Evolutionary conservation across 2,329 filamentous ascomycete species (phyloP), one percentile per base, ranked within the genome.

Genomic region (Claviceps sp.): DNA sequence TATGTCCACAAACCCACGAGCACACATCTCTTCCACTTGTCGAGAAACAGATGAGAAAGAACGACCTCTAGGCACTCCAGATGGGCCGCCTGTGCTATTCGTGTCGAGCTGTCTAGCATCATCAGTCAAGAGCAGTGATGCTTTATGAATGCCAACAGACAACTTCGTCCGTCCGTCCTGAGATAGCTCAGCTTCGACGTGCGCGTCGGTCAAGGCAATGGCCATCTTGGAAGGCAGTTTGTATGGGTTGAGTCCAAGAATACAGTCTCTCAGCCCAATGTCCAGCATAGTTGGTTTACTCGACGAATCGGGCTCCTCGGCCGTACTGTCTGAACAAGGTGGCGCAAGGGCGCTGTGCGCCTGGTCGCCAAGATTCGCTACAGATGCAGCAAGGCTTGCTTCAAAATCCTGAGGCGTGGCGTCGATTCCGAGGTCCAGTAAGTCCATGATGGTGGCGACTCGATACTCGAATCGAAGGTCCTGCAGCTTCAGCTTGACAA

Each of bases 391-490:
- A 54, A 96, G 77, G 48, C 83, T 82, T 22, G 80, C 74, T 47
- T 89, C 86, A 45, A 93, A 76, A 40, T 90, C 86, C 55, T 90
- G 82, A 0, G 79, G 75, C 1, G 81, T 84, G 4, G 79, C 75
- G 57, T 85, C 78, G 16, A 83, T 79, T 14, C 76, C 74, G 2
- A 94, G 73, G 0, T 81, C 84, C 6, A 95, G 75, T 5, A 95
- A 66, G 50, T 88, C 87, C 73, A 95, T 84, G 0, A 96, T 66
- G 0, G 86, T 88, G 0, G 87, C 79, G 4, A 97, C 86, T 16
- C 85, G 84, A 64, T 98, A 98, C 63, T 98, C 94, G n/a, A 88
- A 67, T 53, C 82, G 84, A 4, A 95, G 59, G 55, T 95, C 89
- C 66, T 86, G 86, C 43, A 97, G 70, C 63, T 95, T 94, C 53